Evolutionary conservation across 768 basidiomycete species (phyloP).

Genomic region (Sarcodon sp.): DNA sequence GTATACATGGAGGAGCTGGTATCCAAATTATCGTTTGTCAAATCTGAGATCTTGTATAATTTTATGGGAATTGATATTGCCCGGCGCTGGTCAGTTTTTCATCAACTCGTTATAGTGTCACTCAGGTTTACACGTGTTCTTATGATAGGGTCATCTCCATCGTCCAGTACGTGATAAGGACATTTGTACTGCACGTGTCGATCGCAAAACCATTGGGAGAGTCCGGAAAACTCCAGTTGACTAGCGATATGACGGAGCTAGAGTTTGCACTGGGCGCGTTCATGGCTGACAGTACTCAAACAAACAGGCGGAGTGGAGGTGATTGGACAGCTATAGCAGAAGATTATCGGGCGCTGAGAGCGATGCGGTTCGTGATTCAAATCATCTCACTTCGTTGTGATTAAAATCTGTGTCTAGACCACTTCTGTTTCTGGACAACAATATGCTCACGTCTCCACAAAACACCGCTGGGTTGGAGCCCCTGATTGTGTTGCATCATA

Average conservation of each 20-base stretch:
- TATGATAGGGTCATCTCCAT: slow-evolving; percentile 25
- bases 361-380: slow-evolving; percentile 56
- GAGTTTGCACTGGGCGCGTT: slow-evolving; percentile 88
- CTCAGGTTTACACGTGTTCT: background rate
- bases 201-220: slow-evolving; percentile 88
- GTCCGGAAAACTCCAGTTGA: slow-evolving; percentile 85
- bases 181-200: slow-evolving; percentile 89
- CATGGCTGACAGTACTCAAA: slow-evolving; percentile 33
- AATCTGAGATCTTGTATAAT: slow-evolving; percentile 58
- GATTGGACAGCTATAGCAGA: slow-evolving; percentile 70
- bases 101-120: background rate
- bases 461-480: slow-evolving; percentile 73
- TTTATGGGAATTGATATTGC: slow-evolving; percentile 63
- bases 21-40: slow-evolving; percentile 78
- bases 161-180: slow-evolving; percentile 68
- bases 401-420: slow-evolving; percentile 35
- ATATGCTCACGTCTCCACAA: slow-evolving; percentile 46
- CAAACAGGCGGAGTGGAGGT: slow-evolving; percentile 45
- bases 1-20: slow-evolving; percentile 86
- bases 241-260: slow-evolving; percentile 92
- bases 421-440: slow-evolving; percentile 79
- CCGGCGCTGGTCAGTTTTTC: slow-evolving; percentile 53
- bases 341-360: slow-evolving; percentile 77
- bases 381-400: background rate
- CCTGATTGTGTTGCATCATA: slow-evolving; percentile 82